Base-by-base conservation (phyloP, 75 land plant species). In the Cupressus sempervirens region DNA sequence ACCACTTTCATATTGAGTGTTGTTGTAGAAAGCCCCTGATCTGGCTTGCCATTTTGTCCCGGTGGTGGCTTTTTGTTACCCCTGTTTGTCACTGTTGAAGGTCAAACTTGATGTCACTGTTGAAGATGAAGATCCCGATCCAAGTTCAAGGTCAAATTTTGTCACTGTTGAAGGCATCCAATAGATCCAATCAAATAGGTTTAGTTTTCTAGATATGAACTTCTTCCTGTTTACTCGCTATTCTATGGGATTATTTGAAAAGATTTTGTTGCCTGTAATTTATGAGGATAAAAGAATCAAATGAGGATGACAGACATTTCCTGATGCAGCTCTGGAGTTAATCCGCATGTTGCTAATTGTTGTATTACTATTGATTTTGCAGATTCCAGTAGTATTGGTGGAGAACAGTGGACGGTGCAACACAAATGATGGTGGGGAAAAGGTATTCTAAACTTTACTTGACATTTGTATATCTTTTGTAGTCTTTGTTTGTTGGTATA, bases 401-500 rank as follows among this genome's bases (percentile, higher is more conserved):
- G 99, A 98, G 91, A 98, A 98, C 84, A 98, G 99, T 85, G 98
- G 98, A 16, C 90, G 99, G 76, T 98, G 99, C 89, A 89, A 88
- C 84, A 96, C 96, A 53, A 96, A 98, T 91, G 91, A 90, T n/a
- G 89, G 56, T 85, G 98, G 95, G 45, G 99, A 98, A 82, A 98
- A 98, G 98, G 99, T 95, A 40, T 2, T 30, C 29, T 18, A 79
- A 8, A 50, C 35, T 79, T 45, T 7, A 29, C 48, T 67, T 40
- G 29, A 86, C 67, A 14, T 81, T 56, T n/a, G 1, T 45, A 4
- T 43, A 82, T 35, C 81, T 30, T 82, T 62, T 35, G 18, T 35
- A 41, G 4, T 32, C 65, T 38, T 48, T 30, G 11, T 4, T 67
- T 87, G 15, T 18, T 32, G 40, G 80, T 14, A 20, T 52, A 32